Conservation (phyloP, 2,329 filamentous ascomycete genomes). For the Teratosphaeria zuluensis region DNA sequence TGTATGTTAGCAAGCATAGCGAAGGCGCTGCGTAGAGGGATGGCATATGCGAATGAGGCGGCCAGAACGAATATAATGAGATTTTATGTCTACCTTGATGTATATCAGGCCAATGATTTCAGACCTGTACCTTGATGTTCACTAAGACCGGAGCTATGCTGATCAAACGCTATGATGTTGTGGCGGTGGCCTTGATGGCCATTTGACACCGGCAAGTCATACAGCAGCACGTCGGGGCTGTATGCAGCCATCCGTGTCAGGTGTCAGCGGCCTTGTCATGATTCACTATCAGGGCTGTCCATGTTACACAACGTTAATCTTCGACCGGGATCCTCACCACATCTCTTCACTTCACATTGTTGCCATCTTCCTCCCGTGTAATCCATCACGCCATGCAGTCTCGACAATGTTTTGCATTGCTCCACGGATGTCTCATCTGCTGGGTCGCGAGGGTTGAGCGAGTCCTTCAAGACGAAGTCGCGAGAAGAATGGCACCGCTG, state of each 20-base stretch:
- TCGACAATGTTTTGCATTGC: background rate
- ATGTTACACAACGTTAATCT: background rate
- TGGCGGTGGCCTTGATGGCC: no score
- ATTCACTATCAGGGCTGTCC: background rate
- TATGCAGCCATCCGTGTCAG: background rate
- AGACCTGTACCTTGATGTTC: background rate
- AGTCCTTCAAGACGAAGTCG: background rate
- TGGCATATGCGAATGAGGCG: background rate
- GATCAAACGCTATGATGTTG: no score
- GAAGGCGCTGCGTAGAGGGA: background rate
- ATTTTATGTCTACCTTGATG: background rate
- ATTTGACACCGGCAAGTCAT: no score
- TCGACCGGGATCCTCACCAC: background rate
- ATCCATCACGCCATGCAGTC: background rate
- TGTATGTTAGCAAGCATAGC: background rate
- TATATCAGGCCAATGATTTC: no score
- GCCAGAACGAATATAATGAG: background rate
- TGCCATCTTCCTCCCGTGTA: background rate
- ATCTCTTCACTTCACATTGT: background rate
- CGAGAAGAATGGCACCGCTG: background rate
- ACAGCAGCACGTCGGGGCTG: no score
- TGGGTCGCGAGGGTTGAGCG: background rate
- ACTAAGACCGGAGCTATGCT: no score
- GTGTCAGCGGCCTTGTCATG: background rate
- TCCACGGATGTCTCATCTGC: background rate